Base-by-base conservation (phyloP, 495 filamentous ascomycete species). In the Mytilinidion resinicola region DNA sequence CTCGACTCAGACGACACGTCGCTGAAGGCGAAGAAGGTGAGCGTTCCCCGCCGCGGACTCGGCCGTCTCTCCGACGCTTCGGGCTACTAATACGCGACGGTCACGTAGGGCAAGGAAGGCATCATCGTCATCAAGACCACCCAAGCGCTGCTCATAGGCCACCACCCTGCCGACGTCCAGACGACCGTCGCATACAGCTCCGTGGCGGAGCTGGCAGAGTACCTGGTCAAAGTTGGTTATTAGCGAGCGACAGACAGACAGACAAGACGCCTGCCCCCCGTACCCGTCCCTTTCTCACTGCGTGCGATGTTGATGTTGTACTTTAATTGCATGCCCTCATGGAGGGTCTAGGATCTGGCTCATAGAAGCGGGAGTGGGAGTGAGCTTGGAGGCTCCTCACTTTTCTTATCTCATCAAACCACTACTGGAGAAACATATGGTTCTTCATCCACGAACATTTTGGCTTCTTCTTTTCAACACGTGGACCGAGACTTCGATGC, bases 11-110 rank as follows among this genome's bases (percentile, higher is more conserved):
- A 89, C 55, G 89, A 88, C 9, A 76, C 85, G 72, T 87, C 83
- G 76, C 70, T 96, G 60, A 95, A 95, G 73, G 88, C 80, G 60
- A 89, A 89, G 79, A 82, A 91, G 82, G 92, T 96, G 77, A 36
- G 77, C 65, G 25, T 30, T 30, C 25, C 25, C 25, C 25, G 25
- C 25, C 25, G 25, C 25, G 25, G 25, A 30, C 25, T 30, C 25
- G 25, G 25, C 2, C 6, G 25, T 30, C 25, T 30, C 25, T 30
- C 25, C 25, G 25, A 30, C 25, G 25, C 25, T 30, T 30, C 25
- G 25, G 25, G 25, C 2, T 30, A 30, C 25, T 30, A 30, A 30
- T 30, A 30, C 25, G 25, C 2, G 25, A 30, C 6, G 25, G 25
- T 35, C n/a, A 20, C 19, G 17, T 61, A 97, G 91, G 90, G 87